phyloP scores from a whole-genome alignment of 768 basidiomycete species.

The Suillus fuscotomentosus region DNA sequence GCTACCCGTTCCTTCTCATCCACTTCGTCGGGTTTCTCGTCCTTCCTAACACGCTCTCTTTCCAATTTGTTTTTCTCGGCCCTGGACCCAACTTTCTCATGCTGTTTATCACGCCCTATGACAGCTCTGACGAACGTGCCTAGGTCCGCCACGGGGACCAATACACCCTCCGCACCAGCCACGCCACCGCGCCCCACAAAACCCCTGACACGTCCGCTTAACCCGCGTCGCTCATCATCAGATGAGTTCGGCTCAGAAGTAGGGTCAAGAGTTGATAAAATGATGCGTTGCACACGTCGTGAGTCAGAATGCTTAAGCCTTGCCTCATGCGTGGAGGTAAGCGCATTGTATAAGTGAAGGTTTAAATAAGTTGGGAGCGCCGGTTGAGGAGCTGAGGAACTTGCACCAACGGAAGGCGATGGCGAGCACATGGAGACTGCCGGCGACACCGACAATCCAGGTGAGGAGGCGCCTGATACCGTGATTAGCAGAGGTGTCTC shows the following conservation, averaged over 20 bases:
- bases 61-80: constrained; percentile 5
- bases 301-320: constrained; percentile 42
- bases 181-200: constrained; percentile 37
- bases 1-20: constrained; percentile 35
- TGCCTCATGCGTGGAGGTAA: constrained; percentile 27
- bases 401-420: constrained; percentile 33
- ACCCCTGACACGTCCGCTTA: constrained; percentile 35
- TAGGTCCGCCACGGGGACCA: constrained; percentile 52
- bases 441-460: constrained; percentile 14
- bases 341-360: constrained; percentile 19
- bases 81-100: constrained; percentile 30
- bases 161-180: constrained; percentile 40
- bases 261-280: constrained; percentile 56
- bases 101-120: constrained; percentile 31
- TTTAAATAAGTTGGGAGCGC: constrained; percentile 20
- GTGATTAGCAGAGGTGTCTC: constrained; percentile 15
- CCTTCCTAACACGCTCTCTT: constrained; percentile 32
- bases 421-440: constrained; percentile 17
- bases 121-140: constrained; percentile 48
- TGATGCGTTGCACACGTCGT: constrained; percentile 60
- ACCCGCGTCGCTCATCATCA: constrained; percentile 30
- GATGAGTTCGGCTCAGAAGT: constrained; percentile 31
- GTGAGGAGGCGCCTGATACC: constrained; percentile 15
- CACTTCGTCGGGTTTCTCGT: constrained; percentile 22
- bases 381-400: neutral